Percentiles rank a stretch among this genome's conserved stretches.
phyloP scores from a whole-genome alignment of 345 rosid species.

The Streptanthus diversifolius region DNA sequence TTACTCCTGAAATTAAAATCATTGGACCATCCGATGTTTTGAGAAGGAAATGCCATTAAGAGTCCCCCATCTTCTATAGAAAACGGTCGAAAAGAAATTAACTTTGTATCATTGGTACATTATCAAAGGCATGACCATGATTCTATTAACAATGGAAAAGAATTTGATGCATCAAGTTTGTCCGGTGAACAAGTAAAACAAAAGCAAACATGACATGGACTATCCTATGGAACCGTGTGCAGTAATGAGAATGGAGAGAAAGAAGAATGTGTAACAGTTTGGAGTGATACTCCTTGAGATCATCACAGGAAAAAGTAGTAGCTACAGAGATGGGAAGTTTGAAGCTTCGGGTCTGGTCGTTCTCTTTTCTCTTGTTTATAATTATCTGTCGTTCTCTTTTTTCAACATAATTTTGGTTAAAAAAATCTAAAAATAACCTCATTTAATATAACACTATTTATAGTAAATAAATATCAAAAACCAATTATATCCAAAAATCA shows the following conservation, averaged over 20 bases:
- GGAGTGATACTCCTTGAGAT: conserved; percentile 65
- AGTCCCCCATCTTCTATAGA: conserved; percentile 24
- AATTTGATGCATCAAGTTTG: conserved; percentile 61
- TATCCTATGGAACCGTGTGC: conserved; percentile 19
- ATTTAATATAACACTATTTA: too few species aligned
- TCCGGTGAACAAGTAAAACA: conserved; percentile 43
- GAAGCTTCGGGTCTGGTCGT: conserved; percentile 45
- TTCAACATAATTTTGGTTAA: too few species aligned
- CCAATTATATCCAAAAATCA: too few species aligned
- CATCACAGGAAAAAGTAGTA: conserved; percentile 53
- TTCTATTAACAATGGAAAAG: conserved; percentile 25
- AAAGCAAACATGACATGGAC: not conserved
- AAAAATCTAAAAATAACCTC: too few species aligned
- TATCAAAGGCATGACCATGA: conserved; percentile 27
- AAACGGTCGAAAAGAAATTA: conserved; percentile 30
- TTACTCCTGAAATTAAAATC: too few species aligned
- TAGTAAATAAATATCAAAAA: too few species aligned
- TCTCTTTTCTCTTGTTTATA: too few species aligned
- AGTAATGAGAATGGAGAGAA: conserved; percentile 52
- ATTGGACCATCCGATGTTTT: too few species aligned
- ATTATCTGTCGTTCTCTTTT: too few species aligned
- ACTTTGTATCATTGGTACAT: conserved; percentile 20
- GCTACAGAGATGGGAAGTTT: conserved; percentile 55
- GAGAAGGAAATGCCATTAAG: conserved; percentile 42
- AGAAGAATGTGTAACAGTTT: conserved; percentile 79